Base-by-base conservation (phyloP, 139 green algal species). In the Pseudopediastrum boryanum region DNA sequence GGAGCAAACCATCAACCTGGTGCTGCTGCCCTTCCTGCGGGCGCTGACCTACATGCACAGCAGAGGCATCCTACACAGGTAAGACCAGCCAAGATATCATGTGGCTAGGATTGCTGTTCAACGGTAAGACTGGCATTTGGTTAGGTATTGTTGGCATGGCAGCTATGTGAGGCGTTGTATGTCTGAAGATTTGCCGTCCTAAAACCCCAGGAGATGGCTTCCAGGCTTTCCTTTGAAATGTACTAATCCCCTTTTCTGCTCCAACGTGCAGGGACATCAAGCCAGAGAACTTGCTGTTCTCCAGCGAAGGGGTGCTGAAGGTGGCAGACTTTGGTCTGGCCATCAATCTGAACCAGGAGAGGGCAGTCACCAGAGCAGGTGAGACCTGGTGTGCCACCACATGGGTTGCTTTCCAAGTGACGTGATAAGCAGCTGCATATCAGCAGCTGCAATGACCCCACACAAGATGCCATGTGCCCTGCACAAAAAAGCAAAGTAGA, bases 1-100 rank as follows among this genome's bases (percentile, higher is more conserved):
- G 75, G 33, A 35, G 0, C 63, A 50, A 0, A 79, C 79, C 29
- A 71, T 84, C 27, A 43, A 70, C 2, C 58, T 67, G 13, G 76
- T 88, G 29, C 70, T 88, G 63, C 42, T 59, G 48, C 84, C 84
- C 29, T 83, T 85, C 61, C 41, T 88, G 71, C 48, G 65, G 19
- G 77, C 81, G 43, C 61, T 91, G 52, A 82, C 89, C 48, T 90
- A 90, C 77, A 69, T 92, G 58, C 89, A 92, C 74, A 86, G 73
- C 9, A 46, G 64, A 7, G 76, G 75, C 69, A 89, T 92, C 35
- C 77, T 86, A 33, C 86, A 92, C 71, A 81, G 83, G 59, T 87
- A 44, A 19, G 52, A 12, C 16, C 29, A 29, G 63, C 33, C 25
- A 31, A 67, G 10, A 67, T 27, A 38, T 35, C 29, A 19, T 27